Percentiles rank a stretch among this genome's conserved stretches.
phyloP scores from a whole-genome alignment of 805 yeast species.

The Kodamaea nitidulidarum region DNA sequence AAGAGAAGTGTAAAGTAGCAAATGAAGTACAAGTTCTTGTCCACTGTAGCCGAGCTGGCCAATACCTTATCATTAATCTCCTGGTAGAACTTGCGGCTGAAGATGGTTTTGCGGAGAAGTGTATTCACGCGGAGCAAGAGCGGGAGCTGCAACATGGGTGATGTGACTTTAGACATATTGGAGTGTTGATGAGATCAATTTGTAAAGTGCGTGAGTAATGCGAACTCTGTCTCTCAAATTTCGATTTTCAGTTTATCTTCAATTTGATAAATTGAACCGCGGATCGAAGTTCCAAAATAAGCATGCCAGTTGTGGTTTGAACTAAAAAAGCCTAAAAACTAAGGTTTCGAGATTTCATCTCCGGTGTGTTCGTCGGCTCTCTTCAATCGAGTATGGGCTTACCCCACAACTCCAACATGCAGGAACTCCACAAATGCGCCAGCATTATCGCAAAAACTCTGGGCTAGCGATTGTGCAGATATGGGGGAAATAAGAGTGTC shows the following conservation, averaged over 20 bases:
- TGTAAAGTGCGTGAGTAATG: neutral
- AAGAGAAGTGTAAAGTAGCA: constrained; percentile 40
- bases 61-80: constrained; percentile 40
- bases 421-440: too few relatives aligned
- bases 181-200: too few relatives aligned
- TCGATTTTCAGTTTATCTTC: neutral
- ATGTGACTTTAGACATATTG: neutral
- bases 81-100: constrained; percentile 37
- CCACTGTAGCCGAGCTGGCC: constrained; percentile 30
- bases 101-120: constrained; percentile 28
- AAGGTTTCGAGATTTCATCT: too few relatives aligned
- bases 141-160: constrained; percentile 13
- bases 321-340: neutral
- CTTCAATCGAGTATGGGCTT: too few relatives aligned
- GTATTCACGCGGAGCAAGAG: constrained; percentile 25
- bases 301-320: neutral
- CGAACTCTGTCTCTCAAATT: neutral
- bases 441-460: neutral
- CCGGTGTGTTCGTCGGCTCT: too few relatives aligned
- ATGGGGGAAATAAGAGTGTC: too few relatives aligned
- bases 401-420: too few relatives aligned
- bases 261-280: neutral
- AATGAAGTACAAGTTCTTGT: constrained; percentile 37
- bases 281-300: neutral
- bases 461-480: too few relatives aligned